Evolutionary conservation across 2,329 filamentous ascomycete genomes (phyloP).

Genomic region (Aotearoamyces nothofagi): DNA sequence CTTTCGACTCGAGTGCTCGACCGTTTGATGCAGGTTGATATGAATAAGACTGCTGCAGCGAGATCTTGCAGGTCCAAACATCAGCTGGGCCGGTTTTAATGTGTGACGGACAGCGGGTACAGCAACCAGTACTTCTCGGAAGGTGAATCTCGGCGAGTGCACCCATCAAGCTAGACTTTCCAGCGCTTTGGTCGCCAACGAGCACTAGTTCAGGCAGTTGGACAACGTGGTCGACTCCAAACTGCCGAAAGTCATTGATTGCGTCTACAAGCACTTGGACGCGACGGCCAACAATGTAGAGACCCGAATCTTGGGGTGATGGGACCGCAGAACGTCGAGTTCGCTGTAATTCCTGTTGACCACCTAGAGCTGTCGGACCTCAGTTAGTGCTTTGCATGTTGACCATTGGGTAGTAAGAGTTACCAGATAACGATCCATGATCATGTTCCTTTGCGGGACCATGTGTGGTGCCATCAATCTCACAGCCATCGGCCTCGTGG

Average conservation of each 20-base stretch:
- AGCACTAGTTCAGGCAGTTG: constrained; percentile 67
- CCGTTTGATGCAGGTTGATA: constrained; percentile 25
- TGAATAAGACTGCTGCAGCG: constrained; percentile 47
- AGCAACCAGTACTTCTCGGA: constrained; percentile 55
- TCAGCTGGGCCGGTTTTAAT: constrained; percentile 42
- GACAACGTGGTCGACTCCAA: constrained; percentile 55
- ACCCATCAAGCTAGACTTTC: constrained; percentile 57
- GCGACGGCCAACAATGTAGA: constrained; percentile 41
- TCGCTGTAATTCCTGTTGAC: no score
- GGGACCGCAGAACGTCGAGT: not conserved
- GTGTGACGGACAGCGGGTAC: constrained; percentile 68
- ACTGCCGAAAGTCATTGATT: constrained; percentile 50
- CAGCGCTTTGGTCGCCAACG: constrained; percentile 72
- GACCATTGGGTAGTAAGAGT: no score
- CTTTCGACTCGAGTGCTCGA: not conserved
- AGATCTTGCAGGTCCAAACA: constrained; percentile 55
- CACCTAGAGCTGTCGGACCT: no score
- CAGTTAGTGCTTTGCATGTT: no score
- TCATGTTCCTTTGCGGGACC: no score
- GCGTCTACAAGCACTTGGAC: constrained; percentile 51
- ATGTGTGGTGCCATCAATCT: no score
- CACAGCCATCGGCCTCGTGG: no score
- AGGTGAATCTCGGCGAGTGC: constrained; percentile 56
- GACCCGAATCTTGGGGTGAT: constrained; percentile 16
- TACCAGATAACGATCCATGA: no score